Evolutionary conservation across 2,329 filamentous ascomycete genomes (phyloP).

Genomic region (Cordyceps fumosorosea): DNA sequence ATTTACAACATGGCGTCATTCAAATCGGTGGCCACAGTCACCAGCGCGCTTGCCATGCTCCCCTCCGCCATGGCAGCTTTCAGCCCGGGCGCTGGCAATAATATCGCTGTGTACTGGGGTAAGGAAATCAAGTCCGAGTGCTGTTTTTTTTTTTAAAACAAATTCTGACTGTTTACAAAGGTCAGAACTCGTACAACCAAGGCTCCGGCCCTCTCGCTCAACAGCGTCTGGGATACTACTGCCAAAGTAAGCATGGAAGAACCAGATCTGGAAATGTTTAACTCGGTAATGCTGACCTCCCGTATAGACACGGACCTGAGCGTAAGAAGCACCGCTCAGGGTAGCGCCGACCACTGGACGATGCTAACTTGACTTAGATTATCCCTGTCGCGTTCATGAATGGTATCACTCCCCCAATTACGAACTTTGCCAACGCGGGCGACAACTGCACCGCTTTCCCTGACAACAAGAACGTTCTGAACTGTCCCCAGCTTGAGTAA

Average conservation of each 20-base stretch:
- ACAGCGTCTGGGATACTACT: constrained; percentile 51
- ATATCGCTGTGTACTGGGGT: constrained; percentile 64
- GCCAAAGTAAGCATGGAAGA: constrained; percentile 39
- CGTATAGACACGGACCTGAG: constrained; percentile 38
- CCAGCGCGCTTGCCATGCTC: constrained; percentile 20
- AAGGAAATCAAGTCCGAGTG: constrained; percentile 14
- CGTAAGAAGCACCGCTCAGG: constrained; percentile 23
- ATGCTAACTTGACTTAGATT: constrained; percentile 27
- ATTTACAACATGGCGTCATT: constrained; percentile 4
- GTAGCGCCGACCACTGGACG: not conserved
- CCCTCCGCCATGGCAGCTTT: constrained; percentile 36
- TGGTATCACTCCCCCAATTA: constrained; percentile 44
- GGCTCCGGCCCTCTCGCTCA: constrained; percentile 40
- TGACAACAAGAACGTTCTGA: constrained; percentile 47
- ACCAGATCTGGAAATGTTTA: no score
- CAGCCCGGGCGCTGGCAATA: constrained; percentile 38
- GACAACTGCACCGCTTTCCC: constrained; percentile 53
- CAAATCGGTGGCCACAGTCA: constrained; percentile 13
- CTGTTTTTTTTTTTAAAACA: not conserved
- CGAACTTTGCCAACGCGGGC: constrained; percentile 61
- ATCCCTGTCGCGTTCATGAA: constrained; percentile 60
- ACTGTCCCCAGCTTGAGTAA: constrained; percentile 60
- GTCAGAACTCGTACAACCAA: constrained; percentile 54
- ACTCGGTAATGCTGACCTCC: constrained; percentile 14
- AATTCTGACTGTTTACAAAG: constrained; percentile 19